Conservation (phyloP, 2,329 filamentous ascomycete species). For the Dactylellina sp. region DNA sequence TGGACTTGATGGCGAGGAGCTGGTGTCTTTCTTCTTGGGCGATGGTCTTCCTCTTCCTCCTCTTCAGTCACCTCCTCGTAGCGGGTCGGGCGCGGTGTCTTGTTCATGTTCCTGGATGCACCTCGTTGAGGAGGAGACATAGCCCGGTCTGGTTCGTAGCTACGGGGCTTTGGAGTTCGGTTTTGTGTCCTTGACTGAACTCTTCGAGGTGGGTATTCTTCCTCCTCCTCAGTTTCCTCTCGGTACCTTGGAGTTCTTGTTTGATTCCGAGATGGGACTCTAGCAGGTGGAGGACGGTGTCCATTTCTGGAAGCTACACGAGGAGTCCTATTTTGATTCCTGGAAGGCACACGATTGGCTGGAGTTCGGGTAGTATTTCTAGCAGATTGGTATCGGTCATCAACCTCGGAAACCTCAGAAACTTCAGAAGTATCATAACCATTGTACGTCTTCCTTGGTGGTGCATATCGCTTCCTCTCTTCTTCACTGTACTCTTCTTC, state of each 20-base stretch:
- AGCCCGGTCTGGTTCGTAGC: conserved; percentile 35
- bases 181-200: conserved; percentile 48
- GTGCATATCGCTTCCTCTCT: conserved; percentile 18
- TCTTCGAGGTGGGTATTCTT: conserved; percentile 43
- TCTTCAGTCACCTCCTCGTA: conserved; percentile 50
- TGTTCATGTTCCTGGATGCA: conserved; percentile 46
- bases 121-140: conserved; percentile 53
- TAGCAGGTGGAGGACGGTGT: conserved; percentile 36
- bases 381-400: conserved; percentile 37
- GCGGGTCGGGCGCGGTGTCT: conserved; percentile 42
- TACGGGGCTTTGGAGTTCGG: conserved; percentile 50
- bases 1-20: conserved; percentile 42
- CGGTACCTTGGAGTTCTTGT: conserved; percentile 39
- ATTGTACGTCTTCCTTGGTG: conserved; percentile 37
- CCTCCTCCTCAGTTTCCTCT: conserved; percentile 43
- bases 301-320: conserved; percentile 51
- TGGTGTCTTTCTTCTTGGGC: conserved; percentile 37
- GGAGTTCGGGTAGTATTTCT: conserved; percentile 31
- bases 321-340: conserved; percentile 48
- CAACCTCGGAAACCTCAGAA: conserved; percentile 50
- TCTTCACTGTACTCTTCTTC: conserved; percentile 53
- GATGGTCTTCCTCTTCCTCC: conserved; percentile 36
- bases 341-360: conserved; percentile 39
- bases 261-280: conserved; percentile 50
- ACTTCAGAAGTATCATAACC: conserved; percentile 55